Percentiles rank a stretch among this genome's conserved stretches.
Evolutionary conservation across 305 asterid species (phyloP).

Genomic region (Fraxinus xanthoxyloides): DNA sequence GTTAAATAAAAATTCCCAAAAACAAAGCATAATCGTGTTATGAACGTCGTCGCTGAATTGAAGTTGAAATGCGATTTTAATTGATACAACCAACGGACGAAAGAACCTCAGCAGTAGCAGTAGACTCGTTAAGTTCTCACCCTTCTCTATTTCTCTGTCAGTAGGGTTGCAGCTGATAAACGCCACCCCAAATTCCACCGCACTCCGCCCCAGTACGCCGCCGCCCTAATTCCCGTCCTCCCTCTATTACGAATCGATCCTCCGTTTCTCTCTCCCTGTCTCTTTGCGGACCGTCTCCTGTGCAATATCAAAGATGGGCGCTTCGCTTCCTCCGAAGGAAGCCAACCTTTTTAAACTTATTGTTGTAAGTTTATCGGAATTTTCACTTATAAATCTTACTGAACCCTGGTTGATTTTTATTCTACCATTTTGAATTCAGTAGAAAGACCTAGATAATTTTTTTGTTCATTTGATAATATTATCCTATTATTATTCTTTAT

Average conservation of each 20-base stretch:
- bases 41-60: no score
- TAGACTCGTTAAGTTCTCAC: conserved; percentile 14
- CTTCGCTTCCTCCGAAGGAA: conserved; percentile 94
- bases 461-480: neutral
- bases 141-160: neutral
- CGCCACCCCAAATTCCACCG: conserved; percentile 50
- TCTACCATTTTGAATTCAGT: conserved; percentile 16
- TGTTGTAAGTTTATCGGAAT: conserved; percentile 58
- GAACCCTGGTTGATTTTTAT: neutral
- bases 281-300: conserved; percentile 17
- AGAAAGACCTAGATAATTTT: conserved; percentile 38
- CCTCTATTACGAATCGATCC: conserved; percentile 13
- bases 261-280: conserved; percentile 5
- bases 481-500: neutral
- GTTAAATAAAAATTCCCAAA: no score
- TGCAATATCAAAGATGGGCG: conserved; percentile 64
- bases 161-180: conserved; percentile 85
- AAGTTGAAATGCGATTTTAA: neutral
- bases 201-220: conserved; percentile 18
- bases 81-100: neutral
- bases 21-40: no score
- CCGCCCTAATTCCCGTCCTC: conserved; percentile 15
- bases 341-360: conserved; percentile 97
- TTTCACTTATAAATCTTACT: conserved; percentile 11
- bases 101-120: conserved; percentile 2